Conservation (phyloP, 139 green algal genomes). For the Trebouxia sp. region DNA sequence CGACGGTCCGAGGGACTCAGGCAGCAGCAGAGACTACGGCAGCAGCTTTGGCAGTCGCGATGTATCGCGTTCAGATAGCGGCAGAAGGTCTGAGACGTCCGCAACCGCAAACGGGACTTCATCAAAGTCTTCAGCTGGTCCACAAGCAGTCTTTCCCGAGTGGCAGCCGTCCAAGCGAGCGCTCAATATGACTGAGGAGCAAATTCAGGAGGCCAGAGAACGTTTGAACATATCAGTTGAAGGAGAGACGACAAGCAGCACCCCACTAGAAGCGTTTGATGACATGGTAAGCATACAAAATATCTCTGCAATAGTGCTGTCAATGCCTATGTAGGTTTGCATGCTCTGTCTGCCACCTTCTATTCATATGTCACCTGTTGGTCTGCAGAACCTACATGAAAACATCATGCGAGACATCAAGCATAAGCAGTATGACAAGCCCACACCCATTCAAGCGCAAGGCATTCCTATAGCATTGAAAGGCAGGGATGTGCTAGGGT, state of each 20-base stretch:
- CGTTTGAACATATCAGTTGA: constrained; percentile 73
- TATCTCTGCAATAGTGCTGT: not conserved
- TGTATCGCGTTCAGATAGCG: not conserved
- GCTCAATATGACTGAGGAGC: constrained; percentile 14
- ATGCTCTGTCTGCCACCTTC: too few relatives aligned
- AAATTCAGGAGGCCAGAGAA: constrained; percentile 68
- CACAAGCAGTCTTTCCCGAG: constrained; percentile 13
- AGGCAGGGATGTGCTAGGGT: constrained; percentile 85
- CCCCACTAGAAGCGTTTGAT: constrained; percentile 76
- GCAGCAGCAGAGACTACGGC: constrained; percentile 13
- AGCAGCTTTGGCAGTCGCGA: constrained; percentile 29
- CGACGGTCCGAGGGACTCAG: not conserved
- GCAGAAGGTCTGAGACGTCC: not conserved
- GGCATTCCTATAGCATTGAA: constrained; percentile 82
- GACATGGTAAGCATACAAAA: constrained; percentile 66
- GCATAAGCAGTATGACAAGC: constrained; percentile 82
- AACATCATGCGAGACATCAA: constrained; percentile 82
- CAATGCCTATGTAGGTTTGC: not conserved
- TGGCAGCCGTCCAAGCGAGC: constrained; percentile 29
- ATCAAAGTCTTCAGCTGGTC: constrained; percentile 9
- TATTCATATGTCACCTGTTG: too few relatives aligned
- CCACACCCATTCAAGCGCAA: constrained; percentile 90
- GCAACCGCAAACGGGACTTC: not conserved
- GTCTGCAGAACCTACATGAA: constrained; percentile 67
- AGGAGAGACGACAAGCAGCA: constrained; percentile 38